Conservation (phyloP, 495 filamentous ascomycete species). For the Sabuloglossum arenarium region DNA sequence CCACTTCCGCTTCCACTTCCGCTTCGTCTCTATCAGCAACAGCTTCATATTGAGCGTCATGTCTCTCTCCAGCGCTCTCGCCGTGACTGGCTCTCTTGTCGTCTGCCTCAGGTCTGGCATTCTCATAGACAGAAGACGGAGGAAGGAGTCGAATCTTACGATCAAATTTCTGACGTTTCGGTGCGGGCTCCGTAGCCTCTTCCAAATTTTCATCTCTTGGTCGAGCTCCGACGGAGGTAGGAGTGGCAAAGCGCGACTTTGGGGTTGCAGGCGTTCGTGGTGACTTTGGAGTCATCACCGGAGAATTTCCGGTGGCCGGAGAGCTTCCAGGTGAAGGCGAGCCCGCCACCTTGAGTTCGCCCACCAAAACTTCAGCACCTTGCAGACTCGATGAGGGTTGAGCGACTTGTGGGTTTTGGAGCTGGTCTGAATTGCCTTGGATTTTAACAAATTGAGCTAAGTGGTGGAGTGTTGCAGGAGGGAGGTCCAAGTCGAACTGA, state of each 20-base stretch:
- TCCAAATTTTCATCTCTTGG: not conserved
- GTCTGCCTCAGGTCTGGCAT: conserved; percentile 12
- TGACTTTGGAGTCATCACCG: not conserved
- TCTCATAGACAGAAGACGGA: not conserved
- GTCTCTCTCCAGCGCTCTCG: too few relatives aligned
- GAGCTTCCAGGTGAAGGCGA: not conserved
- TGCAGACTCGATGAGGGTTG: conserved; percentile 28
- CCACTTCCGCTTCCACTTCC: too few relatives aligned
- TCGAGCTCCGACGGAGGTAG: not conserved
- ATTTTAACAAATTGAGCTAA: not conserved
- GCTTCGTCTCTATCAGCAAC: too few relatives aligned
- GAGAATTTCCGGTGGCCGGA: not conserved
- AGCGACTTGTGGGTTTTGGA: not conserved
- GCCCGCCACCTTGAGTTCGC: conserved; percentile 38
- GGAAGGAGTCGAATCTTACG: not conserved
- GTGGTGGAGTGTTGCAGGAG: not conserved
- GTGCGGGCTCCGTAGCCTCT: not conserved
- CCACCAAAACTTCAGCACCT: conserved; percentile 45
- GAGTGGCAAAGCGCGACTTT: not conserved
- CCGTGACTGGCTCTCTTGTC: not conserved
- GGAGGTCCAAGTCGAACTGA: not conserved
- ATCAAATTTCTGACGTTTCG: conserved; percentile 1
- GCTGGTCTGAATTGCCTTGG: not conserved
- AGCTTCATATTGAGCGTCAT: too few relatives aligned
- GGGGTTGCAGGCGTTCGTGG: not conserved